Base-by-base conservation (phyloP, 257 asterid species). In the Parsonsia alboflavescens region DNA sequence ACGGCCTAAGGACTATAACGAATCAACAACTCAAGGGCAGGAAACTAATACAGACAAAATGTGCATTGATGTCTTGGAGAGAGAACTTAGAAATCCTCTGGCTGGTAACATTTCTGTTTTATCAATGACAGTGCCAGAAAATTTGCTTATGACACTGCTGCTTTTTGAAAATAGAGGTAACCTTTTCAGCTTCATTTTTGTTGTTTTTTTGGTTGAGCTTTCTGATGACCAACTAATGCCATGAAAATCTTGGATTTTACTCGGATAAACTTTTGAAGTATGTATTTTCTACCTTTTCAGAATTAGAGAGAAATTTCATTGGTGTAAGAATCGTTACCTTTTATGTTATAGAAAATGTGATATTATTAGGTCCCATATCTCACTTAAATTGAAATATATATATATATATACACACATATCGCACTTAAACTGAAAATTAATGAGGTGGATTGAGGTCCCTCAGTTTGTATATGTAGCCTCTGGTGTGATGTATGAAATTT, bases 101-200 rank as follows among this genome's bases (percentile, higher is more conserved):
- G 86, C 82, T 15, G 91, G 90, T 75, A 79, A 76, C 58, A 75
- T 90, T 64, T 77, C 87, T 0, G 30, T 83, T 71, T 82, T 96
- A 0, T 83, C 94, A 7, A 75, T 81, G 85, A 78, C 82, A 85
- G 88, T 83, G 76, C 90, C 96, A 28, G 93, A 89, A 84, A 96
- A 93, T 84, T 83, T 93, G 39, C 80, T 83, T 77, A 91, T 93
- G 98, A 86, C 81, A 82, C 89, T 93, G 80, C 88, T 88, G 44
- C 86, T 93, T 46, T 85, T 89, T 75, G 98, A 93, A 81, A 91
- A 93, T 53, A 75, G 98, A 87, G 98, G 98, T 93, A 85, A 7
- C 42, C 72, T 4, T 11, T 62, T 11, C 12, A 13, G 16, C 30
- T 66, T 2, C 17, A 10, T 2, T 0, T 21, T 9, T 67, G 15